Conservation (phyloP, 2,329 filamentous ascomycete species). For the Fusarium poae region DNA sequence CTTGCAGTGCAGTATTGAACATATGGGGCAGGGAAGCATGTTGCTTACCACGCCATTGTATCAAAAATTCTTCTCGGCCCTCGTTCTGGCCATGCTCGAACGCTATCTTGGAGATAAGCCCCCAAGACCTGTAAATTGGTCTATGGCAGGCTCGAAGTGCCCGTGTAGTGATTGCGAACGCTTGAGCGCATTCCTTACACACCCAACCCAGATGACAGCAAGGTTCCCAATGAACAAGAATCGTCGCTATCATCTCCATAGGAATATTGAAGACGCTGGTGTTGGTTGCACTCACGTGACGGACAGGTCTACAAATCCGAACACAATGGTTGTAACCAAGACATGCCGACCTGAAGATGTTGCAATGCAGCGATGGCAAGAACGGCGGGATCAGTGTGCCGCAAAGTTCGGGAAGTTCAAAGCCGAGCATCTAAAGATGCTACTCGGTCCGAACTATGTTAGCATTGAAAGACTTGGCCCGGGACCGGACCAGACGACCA, state of each 20-base stretch:
- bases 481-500: not conserved
- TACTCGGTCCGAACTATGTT: slow-evolving; percentile 13
- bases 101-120: slow-evolving; percentile 44
- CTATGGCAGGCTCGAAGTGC: slow-evolving; percentile 32
- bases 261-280: slow-evolving; percentile 10
- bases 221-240: slow-evolving; percentile 33
- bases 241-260: slow-evolving; percentile 43
- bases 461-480: not conserved
- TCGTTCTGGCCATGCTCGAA: slow-evolving; percentile 43
- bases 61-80: slow-evolving; percentile 42
- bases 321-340: slow-evolving; percentile 49
- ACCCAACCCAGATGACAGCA: slow-evolving; percentile 1
- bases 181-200: slow-evolving; percentile 49
- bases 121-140: not conserved
- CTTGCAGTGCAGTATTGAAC: slow-evolving; percentile 39
- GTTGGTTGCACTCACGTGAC: slow-evolving; percentile 45
- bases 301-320: slow-evolving; percentile 8
- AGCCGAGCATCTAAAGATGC: not conserved
- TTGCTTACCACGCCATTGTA: slow-evolving; percentile 35
- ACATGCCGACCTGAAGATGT: not conserved
- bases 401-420: slow-evolving; percentile 6
- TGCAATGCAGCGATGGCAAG: not conserved
- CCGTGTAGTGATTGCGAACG: slow-evolving; percentile 44
- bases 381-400: not conserved
- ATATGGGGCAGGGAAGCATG: slow-evolving; percentile 16